These are phyloP conservation scores for Albatrellus ellisii DNA, from an alignment of 768 basidiomycete genomes.

Conservation along the genomic window DNA sequence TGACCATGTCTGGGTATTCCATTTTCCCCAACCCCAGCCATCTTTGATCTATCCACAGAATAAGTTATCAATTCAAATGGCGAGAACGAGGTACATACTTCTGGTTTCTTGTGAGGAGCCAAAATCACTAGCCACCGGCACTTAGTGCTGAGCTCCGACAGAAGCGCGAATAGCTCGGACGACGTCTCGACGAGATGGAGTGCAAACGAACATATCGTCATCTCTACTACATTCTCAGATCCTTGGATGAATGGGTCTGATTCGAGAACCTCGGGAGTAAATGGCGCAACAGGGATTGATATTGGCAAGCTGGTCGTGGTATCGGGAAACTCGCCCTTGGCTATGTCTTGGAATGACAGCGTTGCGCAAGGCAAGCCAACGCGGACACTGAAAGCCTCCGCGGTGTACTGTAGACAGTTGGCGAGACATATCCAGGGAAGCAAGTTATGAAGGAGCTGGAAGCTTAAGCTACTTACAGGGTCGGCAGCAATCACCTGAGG, in stretches of 20 bases:
- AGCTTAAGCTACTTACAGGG: slow-evolving; percentile 27
- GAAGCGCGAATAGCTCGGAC: slow-evolving; percentile 49
- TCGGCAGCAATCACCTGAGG: slow-evolving; percentile 33
- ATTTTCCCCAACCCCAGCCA: slow-evolving; percentile 55
- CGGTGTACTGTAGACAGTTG: slow-evolving; percentile 35
- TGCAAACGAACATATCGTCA: slow-evolving; percentile 65
- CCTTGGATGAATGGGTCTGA: not conserved
- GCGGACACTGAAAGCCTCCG: slow-evolving; percentile 40
- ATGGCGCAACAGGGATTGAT: not conserved
- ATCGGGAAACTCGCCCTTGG: slow-evolving; percentile 38
- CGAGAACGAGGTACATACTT: slow-evolving; percentile 25
- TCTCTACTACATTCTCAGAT: slow-evolving; percentile 31
- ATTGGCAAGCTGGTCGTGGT: not conserved
- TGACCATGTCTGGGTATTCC: slow-evolving; percentile 39
- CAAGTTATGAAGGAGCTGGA: slow-evolving; percentile 1
- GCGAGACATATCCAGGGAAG: not conserved
- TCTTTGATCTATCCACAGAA: slow-evolving; percentile 37
- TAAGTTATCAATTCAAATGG: not conserved
- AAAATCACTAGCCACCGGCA: slow-evolving; percentile 53
- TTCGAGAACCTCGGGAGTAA: not conserved
- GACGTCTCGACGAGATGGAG: slow-evolving; percentile 52
- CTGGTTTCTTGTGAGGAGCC: slow-evolving; percentile 68
- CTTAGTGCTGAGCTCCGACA: slow-evolving; percentile 51
- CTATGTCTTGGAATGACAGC: slow-evolving; percentile 50
- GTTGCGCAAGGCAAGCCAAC: slow-evolving; percentile 41